Base-by-base conservation (phyloP, 768 basidiomycete species). In the Tylopilus felleus region DNA sequence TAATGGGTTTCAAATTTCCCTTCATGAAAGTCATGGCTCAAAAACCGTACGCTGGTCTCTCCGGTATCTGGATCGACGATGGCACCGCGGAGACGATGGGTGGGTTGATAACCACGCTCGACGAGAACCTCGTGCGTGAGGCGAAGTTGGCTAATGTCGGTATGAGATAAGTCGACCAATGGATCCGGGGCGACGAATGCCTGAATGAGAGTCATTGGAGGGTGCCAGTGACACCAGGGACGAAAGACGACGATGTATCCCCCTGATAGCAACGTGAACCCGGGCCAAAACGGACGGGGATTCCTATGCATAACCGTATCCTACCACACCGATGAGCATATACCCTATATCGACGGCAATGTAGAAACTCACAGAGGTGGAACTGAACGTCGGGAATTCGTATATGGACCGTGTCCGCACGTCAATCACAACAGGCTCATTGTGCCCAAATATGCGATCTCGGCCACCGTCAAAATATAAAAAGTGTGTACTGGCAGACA, bases 91-190 rank as follows among this genome's bases (percentile, higher is more conserved):
- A 65, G 55, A 25, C 16, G 39, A 17, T 55, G 53, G 4, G 51
- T 35, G 12, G 63, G 63, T 4, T 28, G 42, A 40, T 45, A 47
- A 21, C 46, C 28, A 29, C 36, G 29, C 19, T 54, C 42, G 22
- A 40, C 39, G 8, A 64, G 53, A 27, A 47, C 35, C 43, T 63
- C 63, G 21, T 65, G 63, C 12, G 64, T 53, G n/a, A 65, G 63
- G 5, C 25, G 52, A 42, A 65, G 57, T 33, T 45, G 55, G 21
- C 21, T 27, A 22, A 7, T 31, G 23, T 47, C 44, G 8, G 22
- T 13, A 14, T 43, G 33, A 21, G 47, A 19, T 22, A 7, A 29
- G n/a, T 28, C n/a, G 7, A 13, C 8, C 22, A 8, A 38, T 39
- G 55, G 4, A 8, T 60, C 41, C 8, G 61, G 64, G 12, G 23